A percentile compares a stretch with the other conserved stretches of the same genome.
Evolutionary conservation across 2,329 filamentous ascomycete species (phyloP).

Genomic region (Elsinoe arachidis): DNA sequence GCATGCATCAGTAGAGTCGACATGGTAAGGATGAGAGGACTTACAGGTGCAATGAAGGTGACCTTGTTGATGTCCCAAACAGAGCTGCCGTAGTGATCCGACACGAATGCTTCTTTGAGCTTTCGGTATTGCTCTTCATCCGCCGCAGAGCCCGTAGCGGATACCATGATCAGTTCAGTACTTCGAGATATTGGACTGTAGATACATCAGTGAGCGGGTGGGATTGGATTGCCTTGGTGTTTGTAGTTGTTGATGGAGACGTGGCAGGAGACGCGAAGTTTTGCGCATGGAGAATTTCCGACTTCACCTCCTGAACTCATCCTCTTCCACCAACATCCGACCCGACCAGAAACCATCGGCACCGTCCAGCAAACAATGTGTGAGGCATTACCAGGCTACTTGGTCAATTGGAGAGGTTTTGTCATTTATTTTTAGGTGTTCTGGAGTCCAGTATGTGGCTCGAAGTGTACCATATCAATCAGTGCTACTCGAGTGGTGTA

Average conservation of each 20-base stretch:
- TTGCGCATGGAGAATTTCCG: conserved; percentile 5
- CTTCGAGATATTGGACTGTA: neutral
- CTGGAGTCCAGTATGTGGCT: too few relatives aligned
- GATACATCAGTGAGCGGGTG: neutral
- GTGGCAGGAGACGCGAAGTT: neutral
- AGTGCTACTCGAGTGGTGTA: too few relatives aligned
- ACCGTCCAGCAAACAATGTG: too few relatives aligned
- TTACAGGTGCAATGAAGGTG: conserved; percentile 75
- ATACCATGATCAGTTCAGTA: neutral
- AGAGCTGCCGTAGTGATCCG: conserved; percentile 73
- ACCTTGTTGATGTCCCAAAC: conserved; percentile 82
- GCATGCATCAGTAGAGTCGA: conserved; percentile 18
- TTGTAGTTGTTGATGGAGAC: neutral
- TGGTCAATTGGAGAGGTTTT: too few relatives aligned
- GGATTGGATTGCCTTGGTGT: neutral
- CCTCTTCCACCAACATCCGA: neutral
- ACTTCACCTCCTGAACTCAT: conserved; percentile 4
- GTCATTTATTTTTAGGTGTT: too few relatives aligned
- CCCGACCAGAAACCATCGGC: neutral
- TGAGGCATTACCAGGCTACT: too few relatives aligned
- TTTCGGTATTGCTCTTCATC: conserved; percentile 59
- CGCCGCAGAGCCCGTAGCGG: conserved; percentile 29
- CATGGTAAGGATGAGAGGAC: conserved; percentile 25
- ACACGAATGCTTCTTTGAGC: conserved; percentile 92
- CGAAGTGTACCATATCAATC: too few relatives aligned